Base-by-base conservation (phyloP, 75 land plant species). In the Selaginella moellendorffii region DNA sequence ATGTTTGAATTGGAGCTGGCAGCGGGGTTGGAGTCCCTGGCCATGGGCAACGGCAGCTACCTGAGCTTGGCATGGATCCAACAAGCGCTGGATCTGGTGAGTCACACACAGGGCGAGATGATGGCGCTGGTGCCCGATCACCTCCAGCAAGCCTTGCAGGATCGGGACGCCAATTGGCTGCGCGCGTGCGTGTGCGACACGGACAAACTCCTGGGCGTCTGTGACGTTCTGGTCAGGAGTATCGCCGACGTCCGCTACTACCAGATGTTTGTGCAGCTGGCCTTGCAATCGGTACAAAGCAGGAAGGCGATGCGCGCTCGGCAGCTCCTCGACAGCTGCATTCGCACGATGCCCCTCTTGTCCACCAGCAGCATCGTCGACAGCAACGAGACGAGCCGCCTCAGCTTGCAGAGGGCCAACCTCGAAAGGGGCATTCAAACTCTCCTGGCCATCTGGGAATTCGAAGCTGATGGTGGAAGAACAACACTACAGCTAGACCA, bases 191-290 rank as follows among this genome's bases (percentile, higher is more conserved):
- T 14, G 10, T 5, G 10, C 46, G 46, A 36, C 46, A 36, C 14
- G 14, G 46, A 36, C 10, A 5, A 14, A 14, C 46, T 36, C 46
- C 46, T 36, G 10, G 10, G 14, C 46, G 59, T 56, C 59, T 56
- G 59, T n/a, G 24, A 21, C n/a, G 59, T 56, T 8, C 19, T 56
- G 8, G 25, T 19, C 23, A 8, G 24, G 2, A 56, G 24, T 19
- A 56, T 56, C 8, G 59, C 59, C 23, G 59, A 56, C 24, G n/a
- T 56, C 8, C 5, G 59, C 17, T 56, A 56, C 24, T 56, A 56
- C 24, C 59, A 56, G 59, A 56, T 56, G 59, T 56, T 56, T 19
- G 59, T 56, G 59, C 59, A 56, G 19, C 59, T 56, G 59, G 59
- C 59, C 2, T n/a, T 56, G 19, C 59, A 56, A 21, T 56, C 59